Conservation (phyloP, 192 early-diverging fungal genomes). For the Podila epicladia region DNA sequence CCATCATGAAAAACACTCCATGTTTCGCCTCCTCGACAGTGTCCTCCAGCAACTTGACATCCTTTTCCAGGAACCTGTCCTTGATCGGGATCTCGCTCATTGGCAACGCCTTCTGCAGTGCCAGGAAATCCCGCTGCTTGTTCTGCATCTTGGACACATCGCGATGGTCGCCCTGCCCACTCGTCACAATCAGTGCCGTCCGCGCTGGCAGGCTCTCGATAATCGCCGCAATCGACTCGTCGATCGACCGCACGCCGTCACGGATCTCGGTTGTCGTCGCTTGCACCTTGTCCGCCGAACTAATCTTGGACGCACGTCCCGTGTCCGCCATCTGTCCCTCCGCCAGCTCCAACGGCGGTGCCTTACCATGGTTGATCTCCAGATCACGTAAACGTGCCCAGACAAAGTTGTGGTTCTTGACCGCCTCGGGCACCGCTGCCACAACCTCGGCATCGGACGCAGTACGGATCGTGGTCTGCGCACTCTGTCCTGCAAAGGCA, state of each 20-base stretch:
- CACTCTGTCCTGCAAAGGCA: slow-evolving; percentile 20
- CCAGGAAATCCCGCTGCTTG: slow-evolving; percentile 41
- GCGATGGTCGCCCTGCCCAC: slow-evolving; percentile 53
- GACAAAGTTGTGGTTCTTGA: slow-evolving; percentile 35
- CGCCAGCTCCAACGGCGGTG: neutral
- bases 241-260: slow-evolving; percentile 31
- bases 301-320: slow-evolving; percentile 24
- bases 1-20: slow-evolving; percentile 37
- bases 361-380: slow-evolving; percentile 49
- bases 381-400: slow-evolving; percentile 47
- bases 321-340: slow-evolving; percentile 28
- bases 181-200: slow-evolving; percentile 51
- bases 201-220: slow-evolving; percentile 38
- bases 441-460: slow-evolving; percentile 32
- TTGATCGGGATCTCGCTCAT: slow-evolving; percentile 38
- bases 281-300: slow-evolving; percentile 36
- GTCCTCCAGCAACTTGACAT: slow-evolving; percentile 24
- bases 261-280: slow-evolving; percentile 31
- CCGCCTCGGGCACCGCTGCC: slow-evolving; percentile 29
- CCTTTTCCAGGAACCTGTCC: slow-evolving; percentile 29
- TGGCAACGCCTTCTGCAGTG: slow-evolving; percentile 25
- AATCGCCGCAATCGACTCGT: slow-evolving; percentile 42
- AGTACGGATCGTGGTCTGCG: slow-evolving; percentile 26
- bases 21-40: slow-evolving; percentile 40
- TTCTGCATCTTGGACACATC: slow-evolving; percentile 41